Conservation (phyloP, 2,329 filamentous ascomycete species). For the Penicillium sp. region DNA sequence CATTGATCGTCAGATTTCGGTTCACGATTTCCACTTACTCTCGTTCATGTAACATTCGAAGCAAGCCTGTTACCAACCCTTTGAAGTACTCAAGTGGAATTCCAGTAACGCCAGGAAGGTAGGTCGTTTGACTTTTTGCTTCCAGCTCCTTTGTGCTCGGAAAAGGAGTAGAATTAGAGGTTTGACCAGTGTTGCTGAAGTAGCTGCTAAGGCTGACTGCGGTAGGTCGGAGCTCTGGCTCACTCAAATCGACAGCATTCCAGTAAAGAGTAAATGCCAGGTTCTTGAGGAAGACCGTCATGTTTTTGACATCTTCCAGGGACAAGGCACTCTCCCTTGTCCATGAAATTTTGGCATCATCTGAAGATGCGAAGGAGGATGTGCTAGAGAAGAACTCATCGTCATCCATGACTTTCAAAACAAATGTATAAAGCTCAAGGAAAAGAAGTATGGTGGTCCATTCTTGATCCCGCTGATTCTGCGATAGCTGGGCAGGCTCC, state of each 20-base stretch:
- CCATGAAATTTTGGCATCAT: conserved; percentile 56
- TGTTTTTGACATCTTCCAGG: conserved; percentile 67
- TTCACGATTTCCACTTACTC: conserved; percentile 53
- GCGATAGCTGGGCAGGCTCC: conserved; percentile 23
- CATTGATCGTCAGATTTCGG: background rate
- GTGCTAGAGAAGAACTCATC: conserved; percentile 82
- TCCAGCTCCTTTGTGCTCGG: conserved; percentile 36
- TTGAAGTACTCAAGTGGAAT: conserved; percentile 78
- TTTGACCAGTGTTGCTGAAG: conserved; percentile 36
- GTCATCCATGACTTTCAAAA: conserved; percentile 90
- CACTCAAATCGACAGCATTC: conserved; percentile 67
- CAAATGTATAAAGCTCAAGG: conserved; percentile 89
- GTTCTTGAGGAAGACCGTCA: conserved; percentile 86
- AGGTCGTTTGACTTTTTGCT: conserved; percentile 44
- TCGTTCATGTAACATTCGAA: conserved; percentile 88
- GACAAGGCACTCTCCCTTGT: conserved; percentile 67
- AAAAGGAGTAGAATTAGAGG: conserved; percentile 12
- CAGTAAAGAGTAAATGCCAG: conserved; percentile 88
- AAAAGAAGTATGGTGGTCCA: conserved; percentile 91
- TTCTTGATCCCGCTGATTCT: conserved; percentile 60
- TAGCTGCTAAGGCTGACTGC: conserved; percentile 49
- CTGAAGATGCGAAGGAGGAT: conserved; percentile 44
- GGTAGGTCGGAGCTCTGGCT: conserved; percentile 39
- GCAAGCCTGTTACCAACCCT: conserved; percentile 73
- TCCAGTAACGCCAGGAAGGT: conserved; percentile 64